phyloP scores from a whole-genome alignment of 345 rosid genomes.

The Linum usitatissimum region DNA sequence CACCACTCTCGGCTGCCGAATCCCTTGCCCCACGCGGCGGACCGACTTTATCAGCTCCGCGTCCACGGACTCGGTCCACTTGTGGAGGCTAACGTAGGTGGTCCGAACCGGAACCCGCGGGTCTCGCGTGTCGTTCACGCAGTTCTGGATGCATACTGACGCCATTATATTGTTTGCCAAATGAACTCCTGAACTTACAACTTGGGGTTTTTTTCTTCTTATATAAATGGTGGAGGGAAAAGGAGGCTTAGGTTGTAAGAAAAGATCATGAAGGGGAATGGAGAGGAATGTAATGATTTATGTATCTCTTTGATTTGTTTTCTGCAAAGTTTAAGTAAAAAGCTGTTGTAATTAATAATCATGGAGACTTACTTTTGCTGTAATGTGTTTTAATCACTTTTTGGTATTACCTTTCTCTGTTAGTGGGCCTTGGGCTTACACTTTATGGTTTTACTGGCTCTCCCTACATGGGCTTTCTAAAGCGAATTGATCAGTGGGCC shows the following conservation, averaged over 20 bases:
- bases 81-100: constrained; percentile 28
- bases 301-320: too few species aligned
- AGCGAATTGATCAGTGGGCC: too few species aligned
- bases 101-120: neutral
- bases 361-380: neutral
- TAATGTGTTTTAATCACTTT: too few species aligned
- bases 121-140: constrained; percentile 10
- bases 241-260: constrained; percentile 49
- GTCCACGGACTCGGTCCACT: constrained; percentile 64
- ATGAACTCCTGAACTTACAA: neutral
- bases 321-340: neutral
- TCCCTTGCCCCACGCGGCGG: constrained; percentile 13
- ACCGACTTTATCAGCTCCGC: constrained; percentile 50
- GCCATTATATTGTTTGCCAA: neutral
- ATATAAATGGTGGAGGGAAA: neutral
- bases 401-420: too few species aligned
- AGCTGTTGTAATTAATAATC: neutral
- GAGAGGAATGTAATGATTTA: neutral
- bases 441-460: too few species aligned
- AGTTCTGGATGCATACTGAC: constrained; percentile 2
- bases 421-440: too few species aligned
- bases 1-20: constrained; percentile 40
- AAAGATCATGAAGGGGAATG: too few species aligned
- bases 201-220: constrained; percentile 12
- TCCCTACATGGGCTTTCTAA: too few species aligned